phyloP scores from a whole-genome alignment of 1,139 yeast genomes.

The Taiozyma onychis region DNA sequence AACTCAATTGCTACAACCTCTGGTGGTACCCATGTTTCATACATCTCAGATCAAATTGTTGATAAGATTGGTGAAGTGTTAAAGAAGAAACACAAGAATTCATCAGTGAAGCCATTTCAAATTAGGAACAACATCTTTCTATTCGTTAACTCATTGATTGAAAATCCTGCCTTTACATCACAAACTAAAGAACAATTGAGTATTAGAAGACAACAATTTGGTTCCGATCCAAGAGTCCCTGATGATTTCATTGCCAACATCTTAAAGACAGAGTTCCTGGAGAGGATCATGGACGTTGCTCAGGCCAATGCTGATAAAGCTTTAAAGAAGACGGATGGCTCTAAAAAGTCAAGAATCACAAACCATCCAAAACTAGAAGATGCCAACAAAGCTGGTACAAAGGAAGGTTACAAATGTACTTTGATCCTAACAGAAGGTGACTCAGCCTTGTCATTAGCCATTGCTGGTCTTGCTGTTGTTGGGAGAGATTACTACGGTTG shows the following conservation, averaged over 20 bases:
- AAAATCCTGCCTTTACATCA: conserved; percentile 95
- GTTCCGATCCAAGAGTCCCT: conserved; percentile 72
- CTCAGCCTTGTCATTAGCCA: conserved; percentile 90
- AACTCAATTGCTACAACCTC: conserved; percentile 96
- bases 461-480: conserved; percentile 89
- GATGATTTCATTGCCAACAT: conserved; percentile 72
- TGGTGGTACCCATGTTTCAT: conserved; percentile 95
- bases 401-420: conserved; percentile 88
- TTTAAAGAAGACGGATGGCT: conserved; percentile 86
- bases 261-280: conserved; percentile 75
- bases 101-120: conserved; percentile 82
- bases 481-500: conserved; percentile 96
- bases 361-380: conserved; percentile 90
- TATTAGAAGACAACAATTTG: conserved; percentile 83
- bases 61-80: conserved; percentile 66
- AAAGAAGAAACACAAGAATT: conserved; percentile 71
- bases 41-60: conserved; percentile 79
- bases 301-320: conserved; percentile 86
- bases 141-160: conserved; percentile 87
- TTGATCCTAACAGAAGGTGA: conserved; percentile 95
- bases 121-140: conserved; percentile 86
- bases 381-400: conserved; percentile 96
- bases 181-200: conserved; percentile 97
- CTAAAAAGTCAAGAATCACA: conserved; percentile 77
- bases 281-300: conserved; percentile 77